phyloP scores from a whole-genome alignment of 192 early-diverging fungal species.

The Backusella circina region DNA sequence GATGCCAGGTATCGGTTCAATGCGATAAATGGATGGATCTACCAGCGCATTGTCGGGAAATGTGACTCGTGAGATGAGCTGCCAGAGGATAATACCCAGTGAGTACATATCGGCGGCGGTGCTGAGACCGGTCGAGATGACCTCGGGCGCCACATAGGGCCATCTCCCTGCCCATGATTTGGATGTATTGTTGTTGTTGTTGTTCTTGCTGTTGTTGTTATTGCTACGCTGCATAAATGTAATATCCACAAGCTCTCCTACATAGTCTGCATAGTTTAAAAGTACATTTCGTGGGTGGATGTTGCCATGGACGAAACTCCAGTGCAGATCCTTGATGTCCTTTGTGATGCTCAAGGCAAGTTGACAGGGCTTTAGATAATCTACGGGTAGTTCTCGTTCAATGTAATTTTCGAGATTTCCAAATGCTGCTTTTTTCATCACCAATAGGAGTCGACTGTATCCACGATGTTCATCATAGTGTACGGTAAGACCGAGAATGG shows the following conservation, averaged over 20 bases:
- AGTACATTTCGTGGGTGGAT: conserved; percentile 28
- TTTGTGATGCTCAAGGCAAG: conserved; percentile 20
- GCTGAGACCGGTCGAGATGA: conserved; percentile 8
- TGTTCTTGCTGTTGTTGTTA: background rate
- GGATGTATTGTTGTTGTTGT: background rate
- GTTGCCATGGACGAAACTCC: conserved; percentile 27
- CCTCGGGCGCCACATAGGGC: conserved; percentile 29
- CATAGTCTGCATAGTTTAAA: conserved; percentile 18
- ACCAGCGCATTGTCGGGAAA: conserved; percentile 26
- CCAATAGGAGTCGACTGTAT: conserved; percentile 25
- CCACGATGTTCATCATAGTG: conserved; percentile 16
- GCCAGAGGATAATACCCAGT: conserved; percentile 27
- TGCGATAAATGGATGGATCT: conserved; percentile 22
- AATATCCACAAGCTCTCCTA: conserved; percentile 19
- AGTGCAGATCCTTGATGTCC: conserved; percentile 27
- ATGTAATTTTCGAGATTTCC: conserved; percentile 25
- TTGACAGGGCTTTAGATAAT: conserved; percentile 12
- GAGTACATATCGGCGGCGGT: conserved; percentile 24
- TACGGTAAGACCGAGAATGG: conserved; percentile 22
- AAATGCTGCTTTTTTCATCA: conserved; percentile 24
- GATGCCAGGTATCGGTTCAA: conserved; percentile 28
- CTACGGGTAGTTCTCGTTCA: conserved; percentile 9
- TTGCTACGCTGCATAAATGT: conserved; percentile 23
- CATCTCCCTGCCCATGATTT: conserved; percentile 13
- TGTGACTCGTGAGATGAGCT: conserved; percentile 28